A percentile compares a stretch with the other conserved stretches of the same genome.
phyloP scores from a whole-genome alignment of 495 filamentous ascomycete genomes.

The Acidomyces sp. region DNA sequence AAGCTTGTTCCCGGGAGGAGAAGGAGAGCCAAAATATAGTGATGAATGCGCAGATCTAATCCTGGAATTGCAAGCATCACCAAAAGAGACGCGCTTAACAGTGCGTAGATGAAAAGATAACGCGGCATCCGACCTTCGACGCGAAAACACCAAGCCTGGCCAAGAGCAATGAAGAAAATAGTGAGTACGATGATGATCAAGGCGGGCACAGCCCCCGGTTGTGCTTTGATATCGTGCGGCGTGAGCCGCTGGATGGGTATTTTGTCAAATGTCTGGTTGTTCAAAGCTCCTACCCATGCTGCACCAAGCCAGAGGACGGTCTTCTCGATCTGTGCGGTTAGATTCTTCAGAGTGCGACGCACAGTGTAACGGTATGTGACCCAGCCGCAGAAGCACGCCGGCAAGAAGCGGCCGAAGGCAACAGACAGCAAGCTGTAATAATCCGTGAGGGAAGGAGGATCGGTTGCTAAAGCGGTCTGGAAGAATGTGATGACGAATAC shows the following conservation, averaged over 20 bases:
- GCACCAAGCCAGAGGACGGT: conserved; percentile 33
- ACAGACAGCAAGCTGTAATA: conserved; percentile 33
- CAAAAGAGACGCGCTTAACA: conserved; percentile 33
- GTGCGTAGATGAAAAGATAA: conserved; percentile 45
- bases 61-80: conserved; percentile 55
- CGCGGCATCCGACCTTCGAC: conserved; percentile 31
- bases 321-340: conserved; percentile 33
- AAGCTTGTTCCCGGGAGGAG: conserved; percentile 71
- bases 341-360: conserved; percentile 28
- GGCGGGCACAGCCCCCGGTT: conserved; percentile 32
- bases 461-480: conserved; percentile 32
- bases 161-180: conserved; percentile 31
- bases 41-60: conserved; percentile 84
- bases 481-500: conserved; percentile 30
- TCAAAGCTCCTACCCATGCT: conserved; percentile 31
- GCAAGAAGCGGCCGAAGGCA: conserved; percentile 31
- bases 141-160: conserved; percentile 32
- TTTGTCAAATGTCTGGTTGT: conserved; percentile 36
- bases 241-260: conserved; percentile 34
- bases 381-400: conserved; percentile 30
- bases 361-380: conserved; percentile 33
- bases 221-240: conserved; percentile 30
- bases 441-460: conserved; percentile 28
- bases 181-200: conserved; percentile 28
- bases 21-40: conserved; percentile 80